Conservation (phyloP, 2,329 filamentous ascomycete species). For the Pyricularia pennisetigena region DNA sequence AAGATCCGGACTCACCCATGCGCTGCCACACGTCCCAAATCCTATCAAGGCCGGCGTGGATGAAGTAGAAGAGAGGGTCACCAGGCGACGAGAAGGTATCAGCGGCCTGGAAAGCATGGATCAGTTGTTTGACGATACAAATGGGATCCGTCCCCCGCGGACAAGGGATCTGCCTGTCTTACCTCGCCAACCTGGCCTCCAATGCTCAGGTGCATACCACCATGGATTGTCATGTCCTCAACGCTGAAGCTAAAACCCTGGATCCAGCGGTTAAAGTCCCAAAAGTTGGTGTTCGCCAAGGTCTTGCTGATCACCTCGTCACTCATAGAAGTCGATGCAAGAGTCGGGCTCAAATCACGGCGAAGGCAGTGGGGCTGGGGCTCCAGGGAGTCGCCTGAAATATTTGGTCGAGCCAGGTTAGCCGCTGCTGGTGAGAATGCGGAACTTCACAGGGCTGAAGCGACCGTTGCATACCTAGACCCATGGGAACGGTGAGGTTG, state of each 20-base stretch:
- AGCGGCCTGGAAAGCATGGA: not conserved
- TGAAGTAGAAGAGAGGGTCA: slow-evolving; percentile 15
- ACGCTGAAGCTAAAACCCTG: not conserved
- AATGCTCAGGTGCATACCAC: not conserved
- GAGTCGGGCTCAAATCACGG: not conserved
- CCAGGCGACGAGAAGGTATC: not conserved
- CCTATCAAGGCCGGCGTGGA: slow-evolving; percentile 15
- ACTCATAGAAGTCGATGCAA: not conserved
- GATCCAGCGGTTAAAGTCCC: not conserved
- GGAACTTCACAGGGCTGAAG: too few relatives aligned
- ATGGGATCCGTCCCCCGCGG: not conserved
- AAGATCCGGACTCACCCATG: not conserved
- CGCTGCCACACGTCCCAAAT: slow-evolving; percentile 2
- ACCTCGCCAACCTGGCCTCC: slow-evolving; percentile 1
- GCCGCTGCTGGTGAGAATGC: not conserved
- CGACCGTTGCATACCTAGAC: not conserved
- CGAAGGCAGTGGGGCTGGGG: not conserved
- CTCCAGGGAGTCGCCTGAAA: not conserved
- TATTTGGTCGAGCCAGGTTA: not conserved
- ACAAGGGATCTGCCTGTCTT: not conserved
- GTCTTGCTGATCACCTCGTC: not conserved
- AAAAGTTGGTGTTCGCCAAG: not conserved
- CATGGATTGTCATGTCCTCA: not conserved
- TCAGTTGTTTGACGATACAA: not conserved
- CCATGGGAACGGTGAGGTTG: not conserved